These are phyloP conservation scores for Lagerstroemia speciosa DNA, from an alignment of 345 rosid species.

Conservation along the genomic window DNA sequence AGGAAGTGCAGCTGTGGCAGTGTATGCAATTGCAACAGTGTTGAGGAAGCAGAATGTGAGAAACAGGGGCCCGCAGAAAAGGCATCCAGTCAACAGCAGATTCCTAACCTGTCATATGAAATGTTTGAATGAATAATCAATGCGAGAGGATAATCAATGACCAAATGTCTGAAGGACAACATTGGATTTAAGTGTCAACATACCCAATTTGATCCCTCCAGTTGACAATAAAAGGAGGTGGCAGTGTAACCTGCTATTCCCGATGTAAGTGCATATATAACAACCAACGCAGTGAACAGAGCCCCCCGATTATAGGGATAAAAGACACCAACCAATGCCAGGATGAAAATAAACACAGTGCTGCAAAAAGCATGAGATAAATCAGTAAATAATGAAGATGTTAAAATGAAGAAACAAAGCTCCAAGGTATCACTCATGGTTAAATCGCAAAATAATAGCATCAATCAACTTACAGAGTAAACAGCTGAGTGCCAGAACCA, in stretches of 20 bases:
- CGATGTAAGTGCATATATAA: constrained; percentile 52
- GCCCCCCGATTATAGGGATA: constrained; percentile 55
- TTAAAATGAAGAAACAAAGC: not conserved
- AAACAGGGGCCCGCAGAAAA: constrained; percentile 46
- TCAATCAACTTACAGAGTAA: constrained; percentile 36
- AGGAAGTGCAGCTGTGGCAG: constrained; percentile 47
- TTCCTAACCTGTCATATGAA: constrained; percentile 37
- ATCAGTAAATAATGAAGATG: not conserved
- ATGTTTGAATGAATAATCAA: not conserved
- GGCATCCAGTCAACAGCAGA: constrained; percentile 38
- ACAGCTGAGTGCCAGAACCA: constrained; percentile 49
- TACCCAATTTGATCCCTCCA: constrained; percentile 55
- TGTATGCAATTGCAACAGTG: constrained; percentile 44
- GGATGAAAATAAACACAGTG: constrained; percentile 35
- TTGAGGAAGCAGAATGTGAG: constrained; percentile 47
- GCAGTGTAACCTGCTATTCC: constrained; percentile 50
- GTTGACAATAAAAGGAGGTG: constrained; percentile 41
- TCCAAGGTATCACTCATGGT: not conserved
- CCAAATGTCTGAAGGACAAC: not conserved
- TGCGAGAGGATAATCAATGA: not conserved
- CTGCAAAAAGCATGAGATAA: constrained; percentile 15
- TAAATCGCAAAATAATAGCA: not conserved
- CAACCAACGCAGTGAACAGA: constrained; percentile 46
- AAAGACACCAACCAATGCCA: constrained; percentile 45
- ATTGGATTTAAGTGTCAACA: not conserved